A percentile compares a stretch with the other conserved stretches of the same genome.
Evolutionary conservation across 257 asterid species (phyloP).

Genomic region (Scutellaria baicalensis): DNA sequence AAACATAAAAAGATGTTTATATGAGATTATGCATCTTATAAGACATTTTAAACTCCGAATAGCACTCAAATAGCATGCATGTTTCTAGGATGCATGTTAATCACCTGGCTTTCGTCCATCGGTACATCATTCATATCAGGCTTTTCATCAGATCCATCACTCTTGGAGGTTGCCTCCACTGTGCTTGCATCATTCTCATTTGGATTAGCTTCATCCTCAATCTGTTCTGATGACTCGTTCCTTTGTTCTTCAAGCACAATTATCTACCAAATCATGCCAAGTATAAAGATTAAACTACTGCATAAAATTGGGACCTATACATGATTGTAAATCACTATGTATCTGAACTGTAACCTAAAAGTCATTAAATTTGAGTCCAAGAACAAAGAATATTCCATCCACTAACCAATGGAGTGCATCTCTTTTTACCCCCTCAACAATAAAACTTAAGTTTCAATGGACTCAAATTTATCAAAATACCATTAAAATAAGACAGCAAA

Average conservation of each 20-base stretch:
- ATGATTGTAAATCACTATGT: neutral
- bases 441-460: neutral
- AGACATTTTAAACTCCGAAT: neutral
- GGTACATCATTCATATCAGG: slow-evolving; percentile 90
- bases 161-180: slow-evolving; percentile 32
- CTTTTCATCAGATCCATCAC: slow-evolving; percentile 56
- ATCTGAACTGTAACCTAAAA: neutral
- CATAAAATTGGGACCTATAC: neutral
- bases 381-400: neutral
- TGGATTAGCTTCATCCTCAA: slow-evolving; percentile 59
- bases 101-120: slow-evolving; percentile 51
- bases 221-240: slow-evolving; percentile 53
- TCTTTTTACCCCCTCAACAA: neutral
- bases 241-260: slow-evolving; percentile 78
- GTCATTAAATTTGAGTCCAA: neutral
- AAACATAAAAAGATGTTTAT: neutral
- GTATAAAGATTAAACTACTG: neutral
- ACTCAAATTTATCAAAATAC: neutral
- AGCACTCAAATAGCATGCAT: neutral
- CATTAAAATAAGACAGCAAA: neutral
- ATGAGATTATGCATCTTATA: neutral
- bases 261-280: slow-evolving; percentile 36
- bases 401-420: neutral
- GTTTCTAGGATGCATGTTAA: neutral
- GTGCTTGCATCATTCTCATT: slow-evolving; percentile 31